phyloP scores from a whole-genome alignment of 2,329 filamentous ascomycete species.

The Penicillium sp. region DNA sequence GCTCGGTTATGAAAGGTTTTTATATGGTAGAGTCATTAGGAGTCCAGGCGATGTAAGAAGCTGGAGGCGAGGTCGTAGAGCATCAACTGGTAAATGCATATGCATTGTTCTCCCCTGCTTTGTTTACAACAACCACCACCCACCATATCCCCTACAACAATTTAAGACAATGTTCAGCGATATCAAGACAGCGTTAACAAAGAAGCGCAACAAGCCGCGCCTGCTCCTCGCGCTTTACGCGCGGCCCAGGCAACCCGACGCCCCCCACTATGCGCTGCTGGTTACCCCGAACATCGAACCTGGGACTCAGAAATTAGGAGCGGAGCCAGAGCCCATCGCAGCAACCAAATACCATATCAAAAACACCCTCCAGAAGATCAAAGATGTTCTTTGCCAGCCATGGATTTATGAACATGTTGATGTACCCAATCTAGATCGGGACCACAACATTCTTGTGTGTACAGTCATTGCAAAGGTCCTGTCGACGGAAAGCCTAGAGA shows the following conservation, averaged over 20 bases:
- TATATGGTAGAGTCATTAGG: too few species aligned
- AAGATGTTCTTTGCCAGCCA: not conserved
- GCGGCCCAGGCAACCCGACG: not conserved
- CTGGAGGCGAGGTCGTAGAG: too few species aligned
- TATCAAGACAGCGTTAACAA: not conserved
- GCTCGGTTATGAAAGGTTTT: too few species aligned
- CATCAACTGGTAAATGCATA: too few species aligned
- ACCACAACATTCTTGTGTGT: not conserved
- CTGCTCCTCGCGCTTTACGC: conserved; percentile 6
- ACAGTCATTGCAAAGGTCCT: conserved; percentile 2
- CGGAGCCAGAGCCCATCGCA: not conserved
- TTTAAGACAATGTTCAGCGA: not conserved
- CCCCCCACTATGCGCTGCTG: conserved; percentile 4
- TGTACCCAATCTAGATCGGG: not conserved
- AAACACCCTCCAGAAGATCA: not conserved
- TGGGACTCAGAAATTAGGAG: too few species aligned
- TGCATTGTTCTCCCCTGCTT: too few species aligned
- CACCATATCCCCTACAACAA: too few species aligned
- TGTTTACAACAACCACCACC: too few species aligned
- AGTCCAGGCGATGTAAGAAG: too few species aligned
- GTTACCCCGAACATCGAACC: conserved; percentile 4
- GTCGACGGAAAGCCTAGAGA: not conserved
- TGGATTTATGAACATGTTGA: not conserved
- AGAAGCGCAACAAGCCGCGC: conserved; percentile 10
- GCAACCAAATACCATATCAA: conserved; percentile 10